Evolutionary conservation across 23 red algal species (phyloP), one percentile per base, ranked within the genome.

Genomic region (Pyropia yezoensis): DNA sequence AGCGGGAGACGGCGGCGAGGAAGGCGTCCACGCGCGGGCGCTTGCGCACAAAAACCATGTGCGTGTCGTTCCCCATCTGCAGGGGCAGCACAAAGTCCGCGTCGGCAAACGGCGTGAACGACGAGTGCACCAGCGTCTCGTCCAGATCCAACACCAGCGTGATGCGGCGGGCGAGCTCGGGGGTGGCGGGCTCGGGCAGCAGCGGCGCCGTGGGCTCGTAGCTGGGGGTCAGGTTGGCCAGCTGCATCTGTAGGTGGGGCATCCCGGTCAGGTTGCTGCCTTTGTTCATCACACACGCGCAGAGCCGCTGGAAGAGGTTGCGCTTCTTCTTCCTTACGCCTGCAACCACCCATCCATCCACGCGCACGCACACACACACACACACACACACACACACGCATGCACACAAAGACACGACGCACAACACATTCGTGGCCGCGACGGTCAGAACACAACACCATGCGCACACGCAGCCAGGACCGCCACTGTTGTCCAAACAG

Each of bases 81-180:
- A 90, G 49, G 8, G 83, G 60, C 33, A 90, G 34, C 17, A 66
- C 70, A 27, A 90, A 49, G 52, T 83, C 80, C 16, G 61, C 51
- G 55, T 77, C 74, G 58, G 67, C 51, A 16, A 65, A 82, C 24
- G 52, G 28, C 29, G 85, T 84, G 49, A 83, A 84, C 25, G 59
- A 59, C 5, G 71, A 74, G 27, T 95, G 89, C 2, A 95, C 89
- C 26, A 95, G 61, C 20, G 89, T 95, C 77, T 95, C 89, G 61
- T 95, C 89, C 59, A 95, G 67, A 81, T 95, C 89, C n/a, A 95
- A 66, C 7, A 95, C 80, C 2, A 87, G 76, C 6, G 80, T 74
- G 17, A 89, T 95, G 30, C 87, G 77, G 3, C 62, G 50, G 61
- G 53, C 78, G 29, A 67, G 24, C 29, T 62, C 73, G 27, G 67